Conservation (phyloP, 495 filamentous ascomycete species). For the Elaphomyces granulatus region DNA sequence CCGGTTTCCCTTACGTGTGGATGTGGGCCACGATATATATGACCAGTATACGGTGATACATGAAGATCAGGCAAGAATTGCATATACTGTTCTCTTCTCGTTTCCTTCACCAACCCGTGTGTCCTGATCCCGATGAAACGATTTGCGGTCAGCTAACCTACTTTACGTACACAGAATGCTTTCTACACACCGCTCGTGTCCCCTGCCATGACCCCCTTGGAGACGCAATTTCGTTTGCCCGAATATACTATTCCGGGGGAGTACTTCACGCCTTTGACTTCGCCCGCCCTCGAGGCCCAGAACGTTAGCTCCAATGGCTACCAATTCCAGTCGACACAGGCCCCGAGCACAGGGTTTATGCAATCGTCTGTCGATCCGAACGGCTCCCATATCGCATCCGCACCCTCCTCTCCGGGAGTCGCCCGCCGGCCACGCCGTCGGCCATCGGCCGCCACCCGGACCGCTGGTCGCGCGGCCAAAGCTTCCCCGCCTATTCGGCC, state of each 20-base stretch:
- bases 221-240: slow-evolving; percentile 64
- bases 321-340: slow-evolving; percentile 19
- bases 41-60: slow-evolving; percentile 61
- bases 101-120: not conserved
- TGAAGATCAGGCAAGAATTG: slow-evolving; percentile 67
- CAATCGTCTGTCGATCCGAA: slow-evolving; percentile 36
- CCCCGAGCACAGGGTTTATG: slow-evolving; percentile 23
- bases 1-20: slow-evolving; percentile 47
- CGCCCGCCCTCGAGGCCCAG: slow-evolving; percentile 78
- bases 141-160: slow-evolving; percentile 22
- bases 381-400: slow-evolving; percentile 23
- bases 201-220: slow-evolving; percentile 84
- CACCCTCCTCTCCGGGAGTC: slow-evolving; percentile 19
- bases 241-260: slow-evolving; percentile 76
- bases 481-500: slow-evolving; percentile 83
- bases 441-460: slow-evolving; percentile 27
- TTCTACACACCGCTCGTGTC: slow-evolving; percentile 90
- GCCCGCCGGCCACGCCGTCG: slow-evolving; percentile 23
- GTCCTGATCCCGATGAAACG: slow-evolving; percentile 1
- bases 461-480: slow-evolving; percentile 36
- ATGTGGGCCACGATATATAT: slow-evolving; percentile 48
- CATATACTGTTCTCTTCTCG: not conserved
- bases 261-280: slow-evolving; percentile 88
- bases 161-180: no score
- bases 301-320: slow-evolving; percentile 33